Evolutionary conservation across 768 basidiomycete species (phyloP), one percentile per base, ranked within the genome.

Genomic region (Fibroporia radiculosa): DNA sequence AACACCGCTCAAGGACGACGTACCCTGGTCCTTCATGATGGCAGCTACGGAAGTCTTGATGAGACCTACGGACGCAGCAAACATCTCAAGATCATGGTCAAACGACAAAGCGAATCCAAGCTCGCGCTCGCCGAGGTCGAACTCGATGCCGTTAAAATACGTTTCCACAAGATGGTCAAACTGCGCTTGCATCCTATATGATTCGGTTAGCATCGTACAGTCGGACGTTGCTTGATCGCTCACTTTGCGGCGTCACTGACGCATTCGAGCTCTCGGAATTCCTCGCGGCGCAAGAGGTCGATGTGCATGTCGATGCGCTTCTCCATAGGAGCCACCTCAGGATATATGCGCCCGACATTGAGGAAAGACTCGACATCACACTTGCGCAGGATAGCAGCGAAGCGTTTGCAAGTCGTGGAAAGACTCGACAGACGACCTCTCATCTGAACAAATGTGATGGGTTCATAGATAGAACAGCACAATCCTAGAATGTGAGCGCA

Each of bases 261-360:
- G 62, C 93, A 97, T 57, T 98, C 95, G 67, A 84, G 77, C 63
- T 93, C 93, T 19, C 84, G 76, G 68, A 99, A 93, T 62, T 93
- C 93, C 54, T 97, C 91, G 36, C 82, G 74, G 33, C 85, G 73
- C 3, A 97, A 67, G 20, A 86, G 70, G 37, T 88, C 86, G 50
- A 97, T 78, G 58, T 96, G 93, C 68, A 86, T 84, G 55, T 99
- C 93, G 38, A 99, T 77, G 23, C 87, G 77, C 61, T 85, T 89
- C 68, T 99, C 96, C 61, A 96, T 78, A 0, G 84, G 85, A 0
- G 79, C 77, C 18, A 98, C 75, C 51, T 99, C 96, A 6, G 77
- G 77, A 57, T 78, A 87, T 14, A 95, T 71, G 24, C 87, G 77
- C 0, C 93, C 95, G 33, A 86, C 78, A 53, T 77, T 82, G 48